Base-by-base conservation (phyloP, 805 yeast species). In the Myxozyma mucilagina region DNA sequence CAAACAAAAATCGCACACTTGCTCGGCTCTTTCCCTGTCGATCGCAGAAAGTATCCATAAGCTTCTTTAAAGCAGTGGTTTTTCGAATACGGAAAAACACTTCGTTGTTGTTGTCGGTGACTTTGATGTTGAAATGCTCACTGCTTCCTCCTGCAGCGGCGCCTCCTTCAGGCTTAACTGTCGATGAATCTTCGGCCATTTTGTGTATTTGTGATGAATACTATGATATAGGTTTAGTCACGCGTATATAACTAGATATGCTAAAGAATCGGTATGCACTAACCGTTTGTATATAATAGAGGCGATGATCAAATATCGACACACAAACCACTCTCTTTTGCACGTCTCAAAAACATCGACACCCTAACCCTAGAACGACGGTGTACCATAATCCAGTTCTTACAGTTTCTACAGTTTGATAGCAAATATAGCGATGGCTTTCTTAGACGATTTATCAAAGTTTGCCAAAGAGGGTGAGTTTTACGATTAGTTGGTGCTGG, bases 1-100 rank as follows among this genome's bases (percentile, higher is more conserved):
- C 99, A 73, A 87, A 87, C 71, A 94, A 80, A 75, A 94, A 94
- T 75, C 98, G 85, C 74, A 94, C 79, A 54, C 93, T 84, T 68
- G 83, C 84, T 72, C 87, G 78, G 66, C 87, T 85, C 75, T 93
- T 93, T 47, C 98, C 98, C 73, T 93, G 97, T 80, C 99, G 89
- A 78, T 92, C 92, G 75, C 98, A 96, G 75, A 93, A 94, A 11
- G 97, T 97, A 72, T 93, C 98, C 91, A 94, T 93, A 71, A 94
- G 85, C 78, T 97, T 89, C 75, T 84, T 89, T 80, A 94, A 82
- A 51, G 93, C 96, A 4, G 99, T 94, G 44, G 92, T 82, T 77
- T 89, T 84, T 79, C 92, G 91, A 76, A 94, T 93, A 76, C 93
- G 92, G 86, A 94, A 94, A 75, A 88, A 91, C 65, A 94, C 92